A percentile compares a stretch with the other conserved stretches of the same genome.
These are phyloP conservation scores for Jatropha curcas DNA, from an alignment of 345 rosid species.

Conservation along the genomic window DNA sequence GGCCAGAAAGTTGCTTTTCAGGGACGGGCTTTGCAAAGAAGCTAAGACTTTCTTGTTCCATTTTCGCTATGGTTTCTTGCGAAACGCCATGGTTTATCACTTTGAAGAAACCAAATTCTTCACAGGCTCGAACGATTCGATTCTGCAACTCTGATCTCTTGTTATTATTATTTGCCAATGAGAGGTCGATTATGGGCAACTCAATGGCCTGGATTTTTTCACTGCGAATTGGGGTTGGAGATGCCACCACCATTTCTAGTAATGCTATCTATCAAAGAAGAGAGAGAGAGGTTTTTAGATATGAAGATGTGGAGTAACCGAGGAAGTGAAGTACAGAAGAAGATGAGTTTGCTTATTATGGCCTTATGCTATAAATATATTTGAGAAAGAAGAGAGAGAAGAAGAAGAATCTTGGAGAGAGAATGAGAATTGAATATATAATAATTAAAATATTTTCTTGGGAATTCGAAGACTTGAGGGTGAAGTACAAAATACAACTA, in stretches of 20 bases:
- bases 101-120: constrained; percentile 38
- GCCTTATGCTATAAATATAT: too few species aligned
- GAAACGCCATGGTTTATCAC: constrained; percentile 39
- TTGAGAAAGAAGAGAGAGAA: neutral
- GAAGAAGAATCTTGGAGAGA: neutral
- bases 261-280: too few species aligned
- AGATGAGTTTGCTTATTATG: neutral
- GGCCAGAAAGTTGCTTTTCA: constrained; percentile 33
- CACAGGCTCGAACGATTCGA: constrained; percentile 32
- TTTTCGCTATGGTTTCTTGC: constrained; percentile 12
- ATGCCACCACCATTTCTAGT: constrained; percentile 24
- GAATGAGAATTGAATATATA: neutral
- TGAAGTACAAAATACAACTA: constrained; percentile 13
- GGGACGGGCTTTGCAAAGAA: constrained; percentile 26
- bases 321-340: too few species aligned
- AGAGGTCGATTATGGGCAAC: constrained; percentile 32
- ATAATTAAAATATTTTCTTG: too few species aligned
- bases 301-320: too few species aligned
- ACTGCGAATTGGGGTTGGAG: constrained; percentile 14
- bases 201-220: constrained; percentile 12
- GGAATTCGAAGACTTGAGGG: neutral
- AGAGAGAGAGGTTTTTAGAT: too few species aligned
- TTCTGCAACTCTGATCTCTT: constrained; percentile 10
- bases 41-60: constrained; percentile 23
- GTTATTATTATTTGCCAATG: neutral